These are phyloP conservation scores for Mortierella sp. DNA, from an alignment of 371 early-diverging fungal species.

Conservation along the genomic window DNA sequence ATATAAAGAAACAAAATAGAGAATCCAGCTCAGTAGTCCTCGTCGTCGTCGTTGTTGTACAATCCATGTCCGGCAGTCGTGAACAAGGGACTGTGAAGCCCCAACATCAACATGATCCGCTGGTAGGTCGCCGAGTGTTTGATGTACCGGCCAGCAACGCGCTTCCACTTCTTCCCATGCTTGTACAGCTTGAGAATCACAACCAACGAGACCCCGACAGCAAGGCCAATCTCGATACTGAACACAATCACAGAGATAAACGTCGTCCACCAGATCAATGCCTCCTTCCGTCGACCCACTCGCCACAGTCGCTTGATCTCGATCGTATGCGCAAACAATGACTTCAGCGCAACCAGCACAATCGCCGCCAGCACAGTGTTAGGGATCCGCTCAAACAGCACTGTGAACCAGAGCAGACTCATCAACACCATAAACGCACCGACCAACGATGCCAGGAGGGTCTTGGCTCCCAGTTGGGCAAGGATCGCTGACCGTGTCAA, in stretches of 20 bases:
- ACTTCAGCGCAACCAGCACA: slow-evolving; percentile 34
- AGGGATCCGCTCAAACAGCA: slow-evolving; percentile 39
- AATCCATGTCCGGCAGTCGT: slow-evolving; percentile 39
- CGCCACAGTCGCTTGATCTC: slow-evolving; percentile 42
- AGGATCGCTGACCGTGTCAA: slow-evolving; percentile 45
- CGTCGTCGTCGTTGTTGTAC: slow-evolving; percentile 46
- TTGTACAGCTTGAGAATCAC: slow-evolving; percentile 40
- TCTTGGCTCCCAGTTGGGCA: slow-evolving; percentile 37
- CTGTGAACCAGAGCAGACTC: slow-evolving; percentile 46
- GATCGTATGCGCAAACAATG: slow-evolving; percentile 29
- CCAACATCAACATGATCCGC: slow-evolving; percentile 42
- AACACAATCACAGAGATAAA: slow-evolving; percentile 36
- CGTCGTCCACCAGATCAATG: slow-evolving; percentile 47
- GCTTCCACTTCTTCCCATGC: slow-evolving; percentile 26
- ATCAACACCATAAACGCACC: slow-evolving; percentile 40
- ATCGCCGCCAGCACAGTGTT: slow-evolving; percentile 43
- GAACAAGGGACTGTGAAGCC: slow-evolving; percentile 43
- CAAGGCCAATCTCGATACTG: slow-evolving; percentile 43
- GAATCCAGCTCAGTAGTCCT: slow-evolving; percentile 27
- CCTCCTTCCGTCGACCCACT: slow-evolving; percentile 39
- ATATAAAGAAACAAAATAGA: background rate
- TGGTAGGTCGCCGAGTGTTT: slow-evolving; percentile 41
- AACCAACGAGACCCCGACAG: slow-evolving; percentile 33
- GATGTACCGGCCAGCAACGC: slow-evolving; percentile 15
- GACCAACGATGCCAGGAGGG: slow-evolving; percentile 33